phyloP scores from a whole-genome alignment of 2,329 filamentous ascomycete genomes.

The Fusarium albosuccineum region DNA sequence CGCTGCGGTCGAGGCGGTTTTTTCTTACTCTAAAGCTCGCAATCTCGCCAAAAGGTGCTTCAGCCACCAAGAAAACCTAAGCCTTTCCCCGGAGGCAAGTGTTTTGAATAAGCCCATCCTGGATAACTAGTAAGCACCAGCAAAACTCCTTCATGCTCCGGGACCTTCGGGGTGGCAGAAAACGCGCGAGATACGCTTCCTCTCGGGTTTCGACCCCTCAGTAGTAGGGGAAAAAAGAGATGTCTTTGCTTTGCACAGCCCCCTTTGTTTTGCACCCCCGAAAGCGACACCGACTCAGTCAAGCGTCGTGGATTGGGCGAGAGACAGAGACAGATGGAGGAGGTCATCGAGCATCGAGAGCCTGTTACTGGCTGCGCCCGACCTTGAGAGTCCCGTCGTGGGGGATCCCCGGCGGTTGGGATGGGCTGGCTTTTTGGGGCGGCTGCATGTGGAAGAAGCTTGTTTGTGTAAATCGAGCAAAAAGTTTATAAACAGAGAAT shows the following conservation, averaged over 20 bases:
- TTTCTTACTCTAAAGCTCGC: neutral
- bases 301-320: slow-evolving; percentile 7
- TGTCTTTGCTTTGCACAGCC: slow-evolving; percentile 37
- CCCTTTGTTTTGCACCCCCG: slow-evolving; percentile 15
- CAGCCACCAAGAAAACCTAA: neutral
- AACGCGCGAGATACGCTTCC: neutral
- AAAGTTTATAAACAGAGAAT: too few species aligned
- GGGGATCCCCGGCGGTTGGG: slow-evolving; percentile 29
- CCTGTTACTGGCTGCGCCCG: slow-evolving; percentile 30
- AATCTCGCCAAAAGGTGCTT: slow-evolving; percentile 8
- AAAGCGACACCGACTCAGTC: neutral
- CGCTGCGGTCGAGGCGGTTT: slow-evolving; percentile 5
- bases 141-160: neutral
- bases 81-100: slow-evolving; percentile 1
- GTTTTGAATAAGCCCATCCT: slow-evolving; percentile 12
- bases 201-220: neutral
- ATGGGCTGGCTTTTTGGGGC: neutral
- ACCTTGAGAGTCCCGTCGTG: slow-evolving; percentile 11
- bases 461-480: too few species aligned
- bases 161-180: too few species aligned
- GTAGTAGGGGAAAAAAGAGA: slow-evolving; percentile 5
- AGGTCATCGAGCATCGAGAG: slow-evolving; percentile 26
- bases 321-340: neutral
- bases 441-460: neutral
- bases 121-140: slow-evolving; percentile 5